Evolutionary conservation across 306 rosid genomes (phyloP).

Genomic region (Psophocarpus tetragonolobus): DNA sequence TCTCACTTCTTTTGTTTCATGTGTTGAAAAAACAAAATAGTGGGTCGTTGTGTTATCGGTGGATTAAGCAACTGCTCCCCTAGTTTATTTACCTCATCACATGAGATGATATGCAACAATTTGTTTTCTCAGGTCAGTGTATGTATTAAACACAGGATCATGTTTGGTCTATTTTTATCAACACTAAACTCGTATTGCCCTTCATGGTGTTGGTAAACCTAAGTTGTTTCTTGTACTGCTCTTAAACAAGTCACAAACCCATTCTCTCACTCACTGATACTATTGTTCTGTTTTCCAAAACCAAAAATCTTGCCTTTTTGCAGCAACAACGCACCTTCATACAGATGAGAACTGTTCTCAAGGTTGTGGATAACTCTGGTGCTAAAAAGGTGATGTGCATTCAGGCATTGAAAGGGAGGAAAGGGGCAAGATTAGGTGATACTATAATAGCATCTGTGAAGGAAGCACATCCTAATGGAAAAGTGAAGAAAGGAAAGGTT

Average conservation of each 20-base stretch:
- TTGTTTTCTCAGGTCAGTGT: slow-evolving; percentile 67
- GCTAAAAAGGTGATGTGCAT: slow-evolving; percentile 95
- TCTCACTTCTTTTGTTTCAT: slow-evolving; percentile 21
- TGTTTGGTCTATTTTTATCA: background rate
- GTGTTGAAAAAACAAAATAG: slow-evolving; percentile 45
- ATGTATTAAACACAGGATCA: background rate
- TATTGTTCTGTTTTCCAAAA: background rate
- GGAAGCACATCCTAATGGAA: slow-evolving; percentile 90
- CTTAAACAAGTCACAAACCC: background rate
- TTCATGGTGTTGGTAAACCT: slow-evolving; percentile 1
- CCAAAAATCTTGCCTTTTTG: background rate
- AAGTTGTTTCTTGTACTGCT: background rate
- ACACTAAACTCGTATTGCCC: slow-evolving; percentile 3
- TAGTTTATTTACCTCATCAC: slow-evolving; percentile 47
- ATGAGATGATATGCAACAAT: slow-evolving; percentile 46
- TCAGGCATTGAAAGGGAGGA: slow-evolving; percentile 83
- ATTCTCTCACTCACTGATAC: background rate
- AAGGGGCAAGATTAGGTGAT: slow-evolving; percentile 92
- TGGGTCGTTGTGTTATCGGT: slow-evolving; percentile 66
- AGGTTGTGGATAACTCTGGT: slow-evolving; percentile 88
- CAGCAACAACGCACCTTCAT: slow-evolving; percentile 85
- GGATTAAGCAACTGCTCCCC: slow-evolving; percentile 53
- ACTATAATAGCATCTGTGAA: slow-evolving; percentile 85
- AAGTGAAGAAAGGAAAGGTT: slow-evolving; percentile 60
- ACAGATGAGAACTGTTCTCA: slow-evolving; percentile 91